phyloP scores from a whole-genome alignment of 2,329 filamentous ascomycete genomes.

The Trichoderma koningii region DNA sequence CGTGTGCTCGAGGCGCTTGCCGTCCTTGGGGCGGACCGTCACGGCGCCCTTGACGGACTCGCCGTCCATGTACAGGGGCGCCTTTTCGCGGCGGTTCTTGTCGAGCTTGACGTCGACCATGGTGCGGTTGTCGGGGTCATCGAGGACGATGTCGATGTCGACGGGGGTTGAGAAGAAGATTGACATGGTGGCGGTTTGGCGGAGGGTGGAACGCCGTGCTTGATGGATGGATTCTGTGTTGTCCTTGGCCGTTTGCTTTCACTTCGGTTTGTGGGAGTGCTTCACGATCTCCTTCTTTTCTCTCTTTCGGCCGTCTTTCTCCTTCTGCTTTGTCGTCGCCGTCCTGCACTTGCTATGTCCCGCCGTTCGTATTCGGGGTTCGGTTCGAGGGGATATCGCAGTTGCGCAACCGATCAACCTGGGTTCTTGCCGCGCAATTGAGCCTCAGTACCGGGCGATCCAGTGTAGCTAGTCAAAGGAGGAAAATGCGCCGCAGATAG shows the following conservation, averaged over 20 bases:
- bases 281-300: neutral
- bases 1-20: conserved; percentile 95
- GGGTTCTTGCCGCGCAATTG: conserved; percentile 16
- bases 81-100: conserved; percentile 96
- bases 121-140: conserved; percentile 88
- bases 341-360: neutral
- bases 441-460: neutral
- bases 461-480: neutral
- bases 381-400: neutral
- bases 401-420: conserved; percentile 3
- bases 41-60: conserved; percentile 97
- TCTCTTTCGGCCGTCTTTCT: neutral
- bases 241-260: neutral
- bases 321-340: neutral
- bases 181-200: conserved; percentile 70
- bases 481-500: conserved; percentile 7
- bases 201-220: neutral
- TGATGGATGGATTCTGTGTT: conserved; percentile 16
- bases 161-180: conserved; percentile 98
- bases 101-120: conserved; percentile 98
- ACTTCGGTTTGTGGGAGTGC: too few relatives aligned
- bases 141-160: conserved; percentile 97
- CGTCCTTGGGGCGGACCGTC: conserved; percentile 94
- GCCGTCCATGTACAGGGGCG: conserved; percentile 94
- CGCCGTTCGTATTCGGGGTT: conserved; percentile 8